Conservation (phyloP, 768 basidiomycete genomes). For the Austroboletus eburneus region DNA sequence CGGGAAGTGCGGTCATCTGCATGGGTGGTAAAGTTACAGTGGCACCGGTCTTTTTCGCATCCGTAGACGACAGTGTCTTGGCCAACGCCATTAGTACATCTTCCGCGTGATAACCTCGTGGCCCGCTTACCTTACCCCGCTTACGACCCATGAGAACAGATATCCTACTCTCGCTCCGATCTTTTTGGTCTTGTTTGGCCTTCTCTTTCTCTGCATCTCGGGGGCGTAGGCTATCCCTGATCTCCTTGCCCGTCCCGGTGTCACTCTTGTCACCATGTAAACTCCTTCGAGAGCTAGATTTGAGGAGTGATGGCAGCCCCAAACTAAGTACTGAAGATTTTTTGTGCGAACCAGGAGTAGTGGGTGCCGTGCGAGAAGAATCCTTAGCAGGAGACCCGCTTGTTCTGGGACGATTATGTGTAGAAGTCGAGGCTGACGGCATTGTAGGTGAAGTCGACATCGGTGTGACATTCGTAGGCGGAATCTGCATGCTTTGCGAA, state of each 20-base stretch:
- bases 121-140: constrained; percentile 76
- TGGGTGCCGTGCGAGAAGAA: constrained; percentile 46
- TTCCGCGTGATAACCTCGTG: constrained; percentile 1
- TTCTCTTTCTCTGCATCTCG: constrained; percentile 44
- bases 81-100: constrained; percentile 9
- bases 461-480: constrained; percentile 39
- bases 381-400: constrained; percentile 53
- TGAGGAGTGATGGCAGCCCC: constrained; percentile 77
- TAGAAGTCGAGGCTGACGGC: constrained; percentile 41
- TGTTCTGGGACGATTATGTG: constrained; percentile 40
- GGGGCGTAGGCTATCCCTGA: constrained; percentile 48
- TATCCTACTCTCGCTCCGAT: constrained; percentile 86
- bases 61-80: constrained; percentile 81
- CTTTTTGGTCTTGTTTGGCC: constrained; percentile 74
- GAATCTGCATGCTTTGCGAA: constrained; percentile 79
- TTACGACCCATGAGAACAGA: constrained; percentile 85
- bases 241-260: constrained; percentile 38
- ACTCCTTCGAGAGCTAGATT: constrained; percentile 81
- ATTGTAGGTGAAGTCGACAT: constrained; percentile 50
- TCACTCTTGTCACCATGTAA: constrained; percentile 57
- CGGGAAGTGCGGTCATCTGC: constrained; percentile 83
- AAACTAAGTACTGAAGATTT: constrained; percentile 82
- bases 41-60: constrained; percentile 69
- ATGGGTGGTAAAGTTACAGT: constrained; percentile 80
- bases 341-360: constrained; percentile 62